Conservation (phyloP, 1,284 basidiomycete genomes). For the Ustilago xerochloae region DNA sequence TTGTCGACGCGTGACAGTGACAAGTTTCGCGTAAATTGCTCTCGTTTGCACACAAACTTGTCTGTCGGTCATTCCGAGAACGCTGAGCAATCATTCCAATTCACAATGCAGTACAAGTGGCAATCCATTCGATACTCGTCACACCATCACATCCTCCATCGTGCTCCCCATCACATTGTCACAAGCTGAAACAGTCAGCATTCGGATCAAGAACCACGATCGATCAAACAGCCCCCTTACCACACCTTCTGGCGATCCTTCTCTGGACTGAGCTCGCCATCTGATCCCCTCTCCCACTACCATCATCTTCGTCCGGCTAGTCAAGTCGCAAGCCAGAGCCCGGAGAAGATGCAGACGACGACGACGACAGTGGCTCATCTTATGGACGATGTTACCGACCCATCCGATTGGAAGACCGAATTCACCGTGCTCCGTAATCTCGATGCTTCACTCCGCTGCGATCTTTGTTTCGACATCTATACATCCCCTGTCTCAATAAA, state of each 20-base stretch:
- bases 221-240: not conserved
- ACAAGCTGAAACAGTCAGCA: not conserved
- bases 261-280: not conserved
- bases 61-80: not conserved
- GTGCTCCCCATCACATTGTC: not conserved
- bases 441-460: constrained; percentile 59
- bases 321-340: too few species aligned
- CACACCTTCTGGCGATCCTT: not conserved
- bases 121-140: too few species aligned
- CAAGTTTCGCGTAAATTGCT: not conserved
- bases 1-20: not conserved
- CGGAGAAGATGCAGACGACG: not conserved
- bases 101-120: too few species aligned
- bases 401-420: constrained; percentile 60
- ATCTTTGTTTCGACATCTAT: constrained; percentile 64
- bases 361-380: constrained; percentile 19
- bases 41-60: not conserved
- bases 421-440: constrained; percentile 50
- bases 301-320: too few species aligned
- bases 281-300: not conserved
- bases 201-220: too few species aligned
- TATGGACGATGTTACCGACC: constrained; percentile 58
- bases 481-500: constrained; percentile 61
- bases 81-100: too few species aligned
- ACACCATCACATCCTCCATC: too few species aligned